phyloP scores from a whole-genome alignment of 1,284 basidiomycete genomes.

The Amylostereum areolatum region DNA sequence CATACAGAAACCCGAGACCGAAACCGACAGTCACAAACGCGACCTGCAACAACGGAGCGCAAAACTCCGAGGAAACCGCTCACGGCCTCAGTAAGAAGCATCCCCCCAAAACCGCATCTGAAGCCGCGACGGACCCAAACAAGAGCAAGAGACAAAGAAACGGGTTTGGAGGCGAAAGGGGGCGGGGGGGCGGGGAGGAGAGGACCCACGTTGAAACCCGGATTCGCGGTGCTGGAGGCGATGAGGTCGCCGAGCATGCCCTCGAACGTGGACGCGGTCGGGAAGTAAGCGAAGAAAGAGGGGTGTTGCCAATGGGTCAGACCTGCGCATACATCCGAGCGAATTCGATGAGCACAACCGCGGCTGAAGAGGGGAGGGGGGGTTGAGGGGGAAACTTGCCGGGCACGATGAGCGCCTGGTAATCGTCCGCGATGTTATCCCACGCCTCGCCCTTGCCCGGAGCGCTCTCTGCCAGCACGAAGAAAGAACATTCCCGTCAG shows the following conservation, averaged over 20 bases:
- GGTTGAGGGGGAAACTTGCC: conserved; percentile 40
- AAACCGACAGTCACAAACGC: no score
- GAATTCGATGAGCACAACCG: conserved; percentile 5
- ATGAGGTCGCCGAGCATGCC: conserved; percentile 86
- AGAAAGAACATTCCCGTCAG: not conserved
- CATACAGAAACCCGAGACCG: no score
- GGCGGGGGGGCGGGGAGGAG: not conserved
- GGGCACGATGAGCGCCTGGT: conserved; percentile 77
- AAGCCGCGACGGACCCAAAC: no score
- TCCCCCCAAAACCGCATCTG: no score
- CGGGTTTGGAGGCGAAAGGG: not conserved
- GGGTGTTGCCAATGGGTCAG: conserved; percentile 88
- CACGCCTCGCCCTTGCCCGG: conserved; percentile 81
- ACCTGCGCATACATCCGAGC: conserved; percentile 27
- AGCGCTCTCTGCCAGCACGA: conserved; percentile 37
- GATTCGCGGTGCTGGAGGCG: conserved; percentile 70
- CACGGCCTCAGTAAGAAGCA: no score
- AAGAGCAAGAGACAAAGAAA: not conserved
- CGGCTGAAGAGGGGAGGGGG: not conserved
- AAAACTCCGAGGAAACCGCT: no score
- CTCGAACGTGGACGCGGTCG: conserved; percentile 80
- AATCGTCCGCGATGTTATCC: conserved; percentile 72
- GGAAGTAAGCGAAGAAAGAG: conserved; percentile 83
- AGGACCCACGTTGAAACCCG: conserved; percentile 82
- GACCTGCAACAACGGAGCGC: no score